Base-by-base conservation (phyloP, 768 basidiomycete species). In the Mycena metata region DNA sequence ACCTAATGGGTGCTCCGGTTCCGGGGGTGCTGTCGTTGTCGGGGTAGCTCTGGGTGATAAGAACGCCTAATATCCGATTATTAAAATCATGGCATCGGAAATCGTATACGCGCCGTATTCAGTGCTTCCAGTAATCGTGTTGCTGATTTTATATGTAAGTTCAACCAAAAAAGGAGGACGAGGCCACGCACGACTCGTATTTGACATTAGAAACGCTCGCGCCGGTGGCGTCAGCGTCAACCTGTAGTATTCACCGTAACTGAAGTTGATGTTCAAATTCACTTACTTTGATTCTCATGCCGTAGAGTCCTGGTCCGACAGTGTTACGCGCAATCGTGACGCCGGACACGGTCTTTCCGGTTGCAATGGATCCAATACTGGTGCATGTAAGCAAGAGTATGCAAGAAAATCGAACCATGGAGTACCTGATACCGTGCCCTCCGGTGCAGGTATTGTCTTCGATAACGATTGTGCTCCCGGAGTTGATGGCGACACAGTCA, bases 11-110 rank as follows among this genome's bases (percentile, higher is more conserved):
- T 16, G 83, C 83, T 8, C 84, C 85, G n/a, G 74, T 82, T 13
- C 85, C 85, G 0, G 86, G 83, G 0, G 73, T 81, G 46, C 84
- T 82, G 12, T 83, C 63, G 33, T 75, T 64, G 17, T 72, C 66
- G n/a, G 85, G 84, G 75, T 88, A 87, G 65, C 82, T 83, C 76
- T 84, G 83, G 61, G 82, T 81, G 49, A 88, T 84, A 60, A 88
- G 42, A 0, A 88, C 71, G 46, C 61, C 60, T 62, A 24, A 8
- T 6, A 6, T 54, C 17, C 23, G 1, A 2, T 9, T 12, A 23
- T 61, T 30, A 41, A 23, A 39, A 4, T 13, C 12, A 6, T 2
- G 8, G 19, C 7, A 24, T 54, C n/a, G n/a, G 5, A 13, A 7
- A 17, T 24, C 3, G 5, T 24, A 8, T n/a, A 46, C 41, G 45